A percentile compares a stretch with the other conserved stretches of the same genome.
These are phyloP conservation scores for Populus tremula DNA, from an alignment of 345 rosid genomes.

Conservation along the genomic window DNA sequence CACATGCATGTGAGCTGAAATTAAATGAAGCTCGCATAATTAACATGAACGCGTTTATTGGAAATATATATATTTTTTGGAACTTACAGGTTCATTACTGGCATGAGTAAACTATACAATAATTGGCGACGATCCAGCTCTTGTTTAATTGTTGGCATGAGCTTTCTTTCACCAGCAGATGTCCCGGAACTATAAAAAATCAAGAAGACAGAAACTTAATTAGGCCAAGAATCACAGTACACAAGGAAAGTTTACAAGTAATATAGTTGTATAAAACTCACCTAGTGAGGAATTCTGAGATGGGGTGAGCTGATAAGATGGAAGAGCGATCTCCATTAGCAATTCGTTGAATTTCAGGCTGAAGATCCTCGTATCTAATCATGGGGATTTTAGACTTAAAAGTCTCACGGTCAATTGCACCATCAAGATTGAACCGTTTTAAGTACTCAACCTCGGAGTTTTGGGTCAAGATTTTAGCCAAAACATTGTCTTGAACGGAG, in stretches of 20 bases:
- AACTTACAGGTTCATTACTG: conserved; percentile 98
- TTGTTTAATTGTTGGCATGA: conserved; percentile 90
- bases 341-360: conserved; percentile 67
- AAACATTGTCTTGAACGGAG: conserved; percentile 53
- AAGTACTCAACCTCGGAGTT: conserved; percentile 67
- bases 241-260: neutral
- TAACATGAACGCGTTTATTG: neutral
- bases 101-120: conserved; percentile 89
- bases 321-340: conserved; percentile 74
- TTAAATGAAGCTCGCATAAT: neutral
- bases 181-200: conserved; percentile 73
- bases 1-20: conserved; percentile 6
- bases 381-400: conserved; percentile 60
- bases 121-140: conserved; percentile 93
- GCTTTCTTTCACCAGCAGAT: conserved; percentile 96
- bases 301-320: conserved; percentile 62
- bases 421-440: conserved; percentile 45
- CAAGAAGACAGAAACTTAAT: neutral
- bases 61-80: neutral
- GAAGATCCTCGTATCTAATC: conserved; percentile 68
- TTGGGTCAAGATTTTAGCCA: conserved; percentile 51
- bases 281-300: conserved; percentile 85
- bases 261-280: neutral
- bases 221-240: neutral
- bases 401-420: conserved; percentile 48